These are phyloP conservation scores for Alternaria arborescens DNA, from an alignment of 2,329 filamentous ascomycete species.

Conservation along the genomic window DNA sequence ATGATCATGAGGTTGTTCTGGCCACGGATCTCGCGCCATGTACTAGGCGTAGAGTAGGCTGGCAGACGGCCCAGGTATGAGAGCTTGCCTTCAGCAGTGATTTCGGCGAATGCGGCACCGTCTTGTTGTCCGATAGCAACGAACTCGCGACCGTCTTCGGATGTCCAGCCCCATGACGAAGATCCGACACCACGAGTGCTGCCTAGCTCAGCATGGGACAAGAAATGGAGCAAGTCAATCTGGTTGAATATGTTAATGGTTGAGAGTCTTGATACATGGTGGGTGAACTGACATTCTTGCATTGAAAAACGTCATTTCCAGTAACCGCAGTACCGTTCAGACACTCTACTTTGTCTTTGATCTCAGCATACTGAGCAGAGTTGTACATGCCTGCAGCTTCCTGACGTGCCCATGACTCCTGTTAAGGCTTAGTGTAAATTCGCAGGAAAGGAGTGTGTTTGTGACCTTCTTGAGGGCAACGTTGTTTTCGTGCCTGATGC, in stretches of 20 bases:
- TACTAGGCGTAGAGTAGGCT: constrained; percentile 55
- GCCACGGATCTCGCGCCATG: constrained; percentile 63
- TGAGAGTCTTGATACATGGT: too few species aligned
- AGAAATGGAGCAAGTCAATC: constrained; percentile 66
- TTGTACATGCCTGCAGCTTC: constrained; percentile 44
- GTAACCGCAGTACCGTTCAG: constrained; percentile 49
- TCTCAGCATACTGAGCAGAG: constrained; percentile 46
- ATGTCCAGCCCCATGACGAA: constrained; percentile 65
- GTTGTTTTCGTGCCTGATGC: constrained; percentile 50
- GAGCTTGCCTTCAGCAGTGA: constrained; percentile 60
- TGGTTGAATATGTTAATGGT: constrained; percentile 19
- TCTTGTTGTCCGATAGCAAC: constrained; percentile 64
- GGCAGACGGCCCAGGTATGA: constrained; percentile 64
- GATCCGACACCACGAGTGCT: constrained; percentile 55
- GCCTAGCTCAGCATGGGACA: constrained; percentile 63
- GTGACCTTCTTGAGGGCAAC: constrained; percentile 45
- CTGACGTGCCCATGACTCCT: constrained; percentile 51
- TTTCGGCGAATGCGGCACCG: constrained; percentile 64
- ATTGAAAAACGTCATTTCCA: constrained; percentile 49
- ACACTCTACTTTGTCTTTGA: constrained; percentile 47
- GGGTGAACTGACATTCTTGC: constrained; percentile 27
- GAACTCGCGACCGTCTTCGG: constrained; percentile 62
- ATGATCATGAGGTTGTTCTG: constrained; percentile 57
- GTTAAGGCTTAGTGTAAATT: constrained; percentile 29
- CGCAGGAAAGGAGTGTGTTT: neutral